These are phyloP conservation scores for Gossypium davidsonii DNA, from an alignment of 441 rosid species.

Conservation along the genomic window DNA sequence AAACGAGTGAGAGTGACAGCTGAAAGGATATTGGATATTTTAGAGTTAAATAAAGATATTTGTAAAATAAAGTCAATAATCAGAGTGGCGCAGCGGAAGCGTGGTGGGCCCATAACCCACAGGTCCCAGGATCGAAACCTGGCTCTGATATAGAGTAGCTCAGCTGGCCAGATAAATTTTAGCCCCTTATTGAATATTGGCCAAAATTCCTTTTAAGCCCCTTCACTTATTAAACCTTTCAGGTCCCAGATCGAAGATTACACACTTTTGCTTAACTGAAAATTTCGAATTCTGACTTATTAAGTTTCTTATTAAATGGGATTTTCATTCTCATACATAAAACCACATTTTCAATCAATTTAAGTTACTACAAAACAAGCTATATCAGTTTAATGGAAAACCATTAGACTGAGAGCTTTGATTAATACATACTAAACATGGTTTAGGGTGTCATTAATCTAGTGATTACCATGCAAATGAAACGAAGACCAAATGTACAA, in stretches of 20 bases:
- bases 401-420: background rate
- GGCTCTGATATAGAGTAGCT: constrained; percentile 38
- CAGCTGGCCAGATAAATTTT: no score
- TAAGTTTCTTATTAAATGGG: background rate
- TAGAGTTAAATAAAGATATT: no score
- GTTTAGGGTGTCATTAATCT: background rate
- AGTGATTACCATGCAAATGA: background rate
- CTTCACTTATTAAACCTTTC: no score
- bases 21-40: no score
- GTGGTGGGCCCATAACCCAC: constrained; percentile 79
- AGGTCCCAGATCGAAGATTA: background rate
- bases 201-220: no score
- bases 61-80: no score
- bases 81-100: constrained; percentile 83
- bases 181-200: no score
- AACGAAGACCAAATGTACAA: background rate
- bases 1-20: no score
- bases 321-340: background rate
- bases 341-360: no score
- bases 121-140: constrained; percentile 74
- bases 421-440: background rate
- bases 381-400: background rate
- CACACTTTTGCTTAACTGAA: no score
- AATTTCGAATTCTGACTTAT: background rate
- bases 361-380: background rate